Evolutionary conservation across 2,329 filamentous ascomycete species (phyloP).

Genomic region (Botrytis byssoidea): DNA sequence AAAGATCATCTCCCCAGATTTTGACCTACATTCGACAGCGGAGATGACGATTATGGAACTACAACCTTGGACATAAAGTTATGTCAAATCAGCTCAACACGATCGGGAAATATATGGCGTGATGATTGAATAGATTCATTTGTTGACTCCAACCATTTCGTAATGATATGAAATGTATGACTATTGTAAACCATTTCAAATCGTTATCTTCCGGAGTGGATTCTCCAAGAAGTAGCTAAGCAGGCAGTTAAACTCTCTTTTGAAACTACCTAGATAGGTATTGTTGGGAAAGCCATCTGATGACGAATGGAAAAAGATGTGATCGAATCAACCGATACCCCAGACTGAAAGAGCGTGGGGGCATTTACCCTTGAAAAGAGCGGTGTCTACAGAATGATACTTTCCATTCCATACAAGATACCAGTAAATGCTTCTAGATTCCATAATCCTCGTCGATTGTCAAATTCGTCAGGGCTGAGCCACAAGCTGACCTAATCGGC

Average conservation of each 20-base stretch:
- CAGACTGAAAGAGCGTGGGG: conserved; percentile 5
- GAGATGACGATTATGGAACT: not conserved
- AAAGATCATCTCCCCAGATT: not conserved
- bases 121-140: not conserved
- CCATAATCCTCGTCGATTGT: not conserved
- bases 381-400: not conserved
- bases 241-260: not conserved
- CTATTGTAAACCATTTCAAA: not conserved
- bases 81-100: not conserved
- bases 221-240: conserved; percentile 1
- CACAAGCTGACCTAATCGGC: conserved; percentile 8
- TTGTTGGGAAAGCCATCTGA: not conserved
- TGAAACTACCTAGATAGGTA: not conserved
- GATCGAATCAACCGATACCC: not conserved
- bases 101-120: not conserved
- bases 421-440: not conserved
- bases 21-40: not conserved
- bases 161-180: conserved; percentile 7
- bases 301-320: not conserved
- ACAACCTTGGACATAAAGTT: not conserved
- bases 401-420: not conserved
- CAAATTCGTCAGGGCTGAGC: not conserved
- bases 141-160: conserved; percentile 5
- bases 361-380: not conserved
- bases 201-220: not conserved